Evolutionary conservation across 2,329 filamentous ascomycete genomes (phyloP).

Genomic region (Alternaria sp.): DNA sequence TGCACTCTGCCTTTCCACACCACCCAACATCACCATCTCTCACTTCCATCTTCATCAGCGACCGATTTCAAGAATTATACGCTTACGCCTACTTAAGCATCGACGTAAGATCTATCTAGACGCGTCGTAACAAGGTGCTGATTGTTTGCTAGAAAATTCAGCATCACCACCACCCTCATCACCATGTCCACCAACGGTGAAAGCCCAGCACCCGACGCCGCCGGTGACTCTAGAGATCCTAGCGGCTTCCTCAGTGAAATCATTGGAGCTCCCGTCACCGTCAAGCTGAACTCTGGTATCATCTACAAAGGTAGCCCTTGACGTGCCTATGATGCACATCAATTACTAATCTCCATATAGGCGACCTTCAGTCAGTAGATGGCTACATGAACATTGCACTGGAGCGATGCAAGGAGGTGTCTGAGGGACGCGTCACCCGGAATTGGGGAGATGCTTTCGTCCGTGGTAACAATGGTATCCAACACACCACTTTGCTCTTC

Average conservation of each 20-base stretch:
- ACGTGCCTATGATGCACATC: neutral
- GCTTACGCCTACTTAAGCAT: neutral
- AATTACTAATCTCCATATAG: slow-evolving; percentile 55
- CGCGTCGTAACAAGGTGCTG: neutral
- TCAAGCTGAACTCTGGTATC: slow-evolving; percentile 98
- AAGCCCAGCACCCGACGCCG: slow-evolving; percentile 57
- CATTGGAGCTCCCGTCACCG: slow-evolving; percentile 90
- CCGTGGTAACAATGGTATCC: slow-evolving; percentile 87
- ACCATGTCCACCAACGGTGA: slow-evolving; percentile 68
- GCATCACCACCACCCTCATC: neutral
- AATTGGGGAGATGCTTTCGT: slow-evolving; percentile 95
- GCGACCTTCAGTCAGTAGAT: slow-evolving; percentile 94
- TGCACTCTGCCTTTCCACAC: slow-evolving; percentile 18
- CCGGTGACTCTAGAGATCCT: slow-evolving; percentile 83
- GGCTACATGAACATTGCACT: slow-evolving; percentile 99
- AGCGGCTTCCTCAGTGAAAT: slow-evolving; percentile 93
- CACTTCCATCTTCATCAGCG: neutral
- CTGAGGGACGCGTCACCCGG: slow-evolving; percentile 81
- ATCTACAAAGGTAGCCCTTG: slow-evolving; percentile 82
- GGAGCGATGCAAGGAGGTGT: slow-evolving; percentile 91
- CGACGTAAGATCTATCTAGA: neutral
- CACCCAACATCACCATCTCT: slow-evolving; percentile 1
- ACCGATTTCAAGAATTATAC: neutral
- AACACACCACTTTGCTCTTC: neutral
- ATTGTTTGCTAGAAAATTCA: neutral